Conservation (phyloP, 2,329 filamentous ascomycete species). For the Colletotrichum destructivum region DNA sequence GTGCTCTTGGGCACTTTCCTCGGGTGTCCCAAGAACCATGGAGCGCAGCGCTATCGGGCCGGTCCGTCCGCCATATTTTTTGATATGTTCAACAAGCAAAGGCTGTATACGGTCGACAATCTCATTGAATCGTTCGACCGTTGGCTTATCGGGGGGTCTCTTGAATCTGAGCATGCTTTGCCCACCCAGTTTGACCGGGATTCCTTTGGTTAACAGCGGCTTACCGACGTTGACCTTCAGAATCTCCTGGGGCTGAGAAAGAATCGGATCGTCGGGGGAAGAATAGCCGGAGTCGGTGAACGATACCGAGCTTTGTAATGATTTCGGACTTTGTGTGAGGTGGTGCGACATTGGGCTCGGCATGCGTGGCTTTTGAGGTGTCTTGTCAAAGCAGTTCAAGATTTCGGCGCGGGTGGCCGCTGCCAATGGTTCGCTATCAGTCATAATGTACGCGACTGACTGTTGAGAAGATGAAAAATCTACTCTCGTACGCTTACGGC, state of each 20-base stretch:
- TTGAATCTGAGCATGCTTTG: no score
- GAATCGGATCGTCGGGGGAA: not conserved
- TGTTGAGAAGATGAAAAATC: not conserved
- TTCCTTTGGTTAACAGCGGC: no score
- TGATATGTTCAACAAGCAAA: no score
- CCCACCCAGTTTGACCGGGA: no score
- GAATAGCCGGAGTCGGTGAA: not conserved
- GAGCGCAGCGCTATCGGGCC: no score
- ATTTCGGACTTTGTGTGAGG: not conserved
- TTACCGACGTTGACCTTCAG: not conserved
- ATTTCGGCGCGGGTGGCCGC: not conserved
- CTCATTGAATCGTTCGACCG: no score
- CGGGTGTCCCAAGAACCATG: no score
- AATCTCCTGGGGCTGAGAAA: not conserved
- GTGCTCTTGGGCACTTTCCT: no score
- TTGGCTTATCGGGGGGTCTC: no score
- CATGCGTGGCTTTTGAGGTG: not conserved
- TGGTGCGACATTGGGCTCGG: not conserved
- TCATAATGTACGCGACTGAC: not conserved
- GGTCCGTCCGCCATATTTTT: no score
- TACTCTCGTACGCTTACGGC: not conserved
- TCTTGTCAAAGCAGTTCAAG: not conserved
- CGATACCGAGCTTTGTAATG: not conserved
- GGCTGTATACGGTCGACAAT: no score
- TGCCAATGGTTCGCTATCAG: not conserved